Evolutionary conservation across 73 alveolate genomes (phyloP).

Genomic region (Paramecium tetraurelia): DNA sequence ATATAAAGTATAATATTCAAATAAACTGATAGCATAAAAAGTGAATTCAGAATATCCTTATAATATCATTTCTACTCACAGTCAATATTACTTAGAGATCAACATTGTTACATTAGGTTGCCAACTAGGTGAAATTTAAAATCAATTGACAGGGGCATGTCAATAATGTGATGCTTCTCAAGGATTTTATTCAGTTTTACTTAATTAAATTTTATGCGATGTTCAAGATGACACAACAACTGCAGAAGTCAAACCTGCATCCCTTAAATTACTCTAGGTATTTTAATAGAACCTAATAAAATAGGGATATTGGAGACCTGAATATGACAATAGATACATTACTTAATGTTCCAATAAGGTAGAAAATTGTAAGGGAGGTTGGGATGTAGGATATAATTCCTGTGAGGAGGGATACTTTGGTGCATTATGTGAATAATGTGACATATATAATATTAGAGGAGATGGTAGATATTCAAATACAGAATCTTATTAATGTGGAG

Average conservation of each 20-base stretch:
- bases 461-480: neutral
- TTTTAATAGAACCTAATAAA: neutral
- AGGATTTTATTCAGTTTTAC: neutral
- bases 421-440: constrained; percentile 11
- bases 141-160: neutral
- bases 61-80: neutral
- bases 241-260: neutral
- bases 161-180: neutral
- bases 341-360: neutral
- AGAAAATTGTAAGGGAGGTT: constrained; percentile 19
- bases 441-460: neutral
- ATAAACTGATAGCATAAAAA: neutral
- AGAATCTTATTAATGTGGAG: neutral
- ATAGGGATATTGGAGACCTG: constrained; percentile 17
- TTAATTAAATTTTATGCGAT: neutral
- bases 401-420: neutral
- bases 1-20: neutral
- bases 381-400: neutral
- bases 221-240: neutral
- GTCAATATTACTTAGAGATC: neutral
- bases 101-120: neutral
- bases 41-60: neutral
- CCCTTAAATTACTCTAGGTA: neutral
- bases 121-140: neutral
- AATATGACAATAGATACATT: neutral